Evolutionary conservation across 164 flowering plant genomes (phyloP), one percentile per base, ranked within the genome.

Genomic region (Berberis thunbergii): DNA sequence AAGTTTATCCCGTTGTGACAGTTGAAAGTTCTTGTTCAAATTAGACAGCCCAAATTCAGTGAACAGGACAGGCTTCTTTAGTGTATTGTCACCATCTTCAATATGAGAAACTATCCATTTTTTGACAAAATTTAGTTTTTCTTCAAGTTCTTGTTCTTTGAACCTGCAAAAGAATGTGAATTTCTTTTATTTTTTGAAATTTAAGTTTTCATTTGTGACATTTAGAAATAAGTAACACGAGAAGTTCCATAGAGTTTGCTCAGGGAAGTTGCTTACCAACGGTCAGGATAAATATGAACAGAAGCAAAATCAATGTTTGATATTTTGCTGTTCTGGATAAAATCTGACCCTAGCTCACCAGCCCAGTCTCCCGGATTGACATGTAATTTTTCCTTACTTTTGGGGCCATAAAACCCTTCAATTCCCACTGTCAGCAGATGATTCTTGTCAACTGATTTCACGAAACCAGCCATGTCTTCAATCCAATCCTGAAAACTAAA

Each of bases 321-420:
- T 61, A 77, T 71, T 72, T 78, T 77, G 49, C 83, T 83, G 72
- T 88, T 84, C 58, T 85, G 83, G 50, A 88, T 74, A 76, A 88
- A 92, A 77, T 92, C 98, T 11, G 91, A 67, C 67, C 97, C 98
- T 43, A 92, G 78, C 7, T 13, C 61, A 41, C 87, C 60, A 11
- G 91, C 91, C 93, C 94, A 92, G 10, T 68, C 76, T 72, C 78
- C 89, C 1, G 96, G 98, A 70, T 92, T 92, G 43, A 77, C 77
- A 53, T 76, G 77, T 66, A 74, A 70, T 44, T 76, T 80, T 71
- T 80, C 79, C 9, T 92, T 89, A 63, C 68, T 81, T 65, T 80
- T 74, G 7, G 88, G 86, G 71, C 96, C 92, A 70, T 91, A 91
- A 67, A 91, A 91, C 52, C 98, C 98, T 76, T 91, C 98, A 9